phyloP scores from a whole-genome alignment of 2,329 filamentous ascomycete species.

The Polytolypa hystricis region DNA sequence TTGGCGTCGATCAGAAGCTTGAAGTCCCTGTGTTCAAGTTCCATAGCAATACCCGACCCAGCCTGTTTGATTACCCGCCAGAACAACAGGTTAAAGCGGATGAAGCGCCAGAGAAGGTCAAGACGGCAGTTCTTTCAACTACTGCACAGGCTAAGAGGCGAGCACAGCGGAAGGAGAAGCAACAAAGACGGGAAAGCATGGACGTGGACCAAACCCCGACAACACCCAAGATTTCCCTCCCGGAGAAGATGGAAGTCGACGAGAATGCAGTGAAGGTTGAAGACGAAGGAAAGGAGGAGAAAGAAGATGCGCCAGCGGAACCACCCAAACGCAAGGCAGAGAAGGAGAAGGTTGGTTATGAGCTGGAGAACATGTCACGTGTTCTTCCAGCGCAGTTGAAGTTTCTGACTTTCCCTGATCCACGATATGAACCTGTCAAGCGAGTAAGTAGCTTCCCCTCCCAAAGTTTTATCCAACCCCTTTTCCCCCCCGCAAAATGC shows the following conservation, averaged over 20 bases:
- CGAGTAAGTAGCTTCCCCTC: constrained; percentile 48
- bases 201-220: constrained; percentile 74
- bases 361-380: constrained; percentile 92
- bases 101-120: constrained; percentile 85
- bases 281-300: constrained; percentile 46
- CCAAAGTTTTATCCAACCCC: constrained; percentile 2
- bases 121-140: constrained; percentile 89
- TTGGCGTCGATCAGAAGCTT: constrained; percentile 85
- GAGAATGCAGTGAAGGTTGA: constrained; percentile 50
- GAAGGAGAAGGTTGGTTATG: constrained; percentile 94
- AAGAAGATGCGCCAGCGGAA: constrained; percentile 49
- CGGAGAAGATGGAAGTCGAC: constrained; percentile 76
- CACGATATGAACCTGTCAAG: constrained; percentile 86
- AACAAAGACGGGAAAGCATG: constrained; percentile 86
- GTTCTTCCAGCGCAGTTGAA: constrained; percentile 88
- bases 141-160: constrained; percentile 94
- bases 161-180: constrained; percentile 86
- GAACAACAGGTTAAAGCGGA: constrained; percentile 93
- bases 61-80: constrained; percentile 94
- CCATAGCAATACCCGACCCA: constrained; percentile 86
- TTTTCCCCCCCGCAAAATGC: too few relatives aligned
- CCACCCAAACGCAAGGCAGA: constrained; percentile 79
- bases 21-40: constrained; percentile 93
- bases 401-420: constrained; percentile 84
- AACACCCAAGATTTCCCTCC: constrained; percentile 54